Conservation (phyloP, 169 alveolate species). For the Besnoitia besnoiti region DNA sequence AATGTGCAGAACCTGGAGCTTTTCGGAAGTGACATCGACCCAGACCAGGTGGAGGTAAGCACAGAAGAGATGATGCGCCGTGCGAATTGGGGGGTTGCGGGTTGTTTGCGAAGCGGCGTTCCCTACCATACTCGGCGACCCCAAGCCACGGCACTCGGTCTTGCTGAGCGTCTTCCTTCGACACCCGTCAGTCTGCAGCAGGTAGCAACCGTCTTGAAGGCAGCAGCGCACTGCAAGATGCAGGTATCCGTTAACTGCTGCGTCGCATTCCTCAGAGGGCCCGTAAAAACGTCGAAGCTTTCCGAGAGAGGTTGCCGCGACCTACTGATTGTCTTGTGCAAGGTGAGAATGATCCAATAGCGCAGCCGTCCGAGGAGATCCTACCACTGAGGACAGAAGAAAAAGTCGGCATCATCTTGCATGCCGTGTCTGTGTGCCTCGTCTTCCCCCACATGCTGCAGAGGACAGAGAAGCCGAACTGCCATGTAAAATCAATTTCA, state of each 20-base stretch:
- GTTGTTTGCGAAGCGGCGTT: no score
- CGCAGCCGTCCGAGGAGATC: not conserved
- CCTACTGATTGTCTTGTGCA: not conserved
- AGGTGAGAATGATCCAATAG: not conserved
- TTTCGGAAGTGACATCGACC: constrained; percentile 47
- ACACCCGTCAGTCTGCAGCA: no score
- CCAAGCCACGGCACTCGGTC: no score
- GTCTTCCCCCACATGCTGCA: not conserved
- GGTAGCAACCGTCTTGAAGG: no score
- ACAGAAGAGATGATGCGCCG: not conserved
- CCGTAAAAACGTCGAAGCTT: not conserved
- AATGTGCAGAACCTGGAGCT: constrained; percentile 38
- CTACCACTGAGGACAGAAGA: not conserved
- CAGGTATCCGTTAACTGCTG: not conserved
- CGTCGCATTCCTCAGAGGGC: not conserved
- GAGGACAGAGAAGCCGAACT: not conserved
- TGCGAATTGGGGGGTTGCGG: not conserved
- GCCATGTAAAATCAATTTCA: not conserved
- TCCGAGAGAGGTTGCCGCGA: constrained; percentile 13
- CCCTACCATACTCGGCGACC: no score
- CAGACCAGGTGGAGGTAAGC: constrained; percentile 33
- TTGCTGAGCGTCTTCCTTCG: no score
- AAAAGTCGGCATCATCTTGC: not conserved
- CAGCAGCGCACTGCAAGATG: no score
- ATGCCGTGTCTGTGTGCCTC: not conserved